Evolutionary conservation across 177 flowering plant genomes (phyloP).

Genomic region (Vitis hybrid): DNA sequence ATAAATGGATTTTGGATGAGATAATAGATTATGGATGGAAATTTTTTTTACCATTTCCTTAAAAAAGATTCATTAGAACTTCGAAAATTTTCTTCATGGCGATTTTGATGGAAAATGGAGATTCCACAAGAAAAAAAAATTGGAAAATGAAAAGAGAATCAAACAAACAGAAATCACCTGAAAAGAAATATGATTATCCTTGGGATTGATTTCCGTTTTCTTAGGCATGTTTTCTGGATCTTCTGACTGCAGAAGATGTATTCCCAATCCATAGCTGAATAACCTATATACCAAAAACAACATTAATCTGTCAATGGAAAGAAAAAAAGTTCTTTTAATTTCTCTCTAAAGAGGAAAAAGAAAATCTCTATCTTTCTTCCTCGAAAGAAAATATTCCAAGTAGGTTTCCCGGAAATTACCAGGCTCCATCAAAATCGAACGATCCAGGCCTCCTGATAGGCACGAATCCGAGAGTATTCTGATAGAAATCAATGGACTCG

Average conservation of each 20-base stretch:
- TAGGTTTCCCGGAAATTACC: constrained; percentile 39
- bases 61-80: no score
- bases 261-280: constrained; percentile 79
- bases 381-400: background rate
- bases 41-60: no score
- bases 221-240: constrained; percentile 58
- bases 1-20: no score
- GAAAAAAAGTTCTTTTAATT: no score
- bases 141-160: background rate
- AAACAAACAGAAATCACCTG: constrained; percentile 48
- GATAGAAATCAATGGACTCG: constrained; percentile 69
- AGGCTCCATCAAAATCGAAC: constrained; percentile 86
- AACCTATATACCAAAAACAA: constrained; percentile 44
- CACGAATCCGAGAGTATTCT: constrained; percentile 75
- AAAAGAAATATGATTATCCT: constrained; percentile 89
- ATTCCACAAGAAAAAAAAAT: background rate
- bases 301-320: background rate
- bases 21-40: no score
- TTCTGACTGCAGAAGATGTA: constrained; percentile 79
- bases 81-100: no score
- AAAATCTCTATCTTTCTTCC: no score
- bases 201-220: constrained; percentile 73
- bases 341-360: no score
- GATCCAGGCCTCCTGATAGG: constrained; percentile 86
- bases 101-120: no score